Percentiles rank a stretch among this genome's conserved stretches.
Evolutionary conservation across 1,284 basidiomycete species (phyloP).

Genomic region (Ganoderma sinense): DNA sequence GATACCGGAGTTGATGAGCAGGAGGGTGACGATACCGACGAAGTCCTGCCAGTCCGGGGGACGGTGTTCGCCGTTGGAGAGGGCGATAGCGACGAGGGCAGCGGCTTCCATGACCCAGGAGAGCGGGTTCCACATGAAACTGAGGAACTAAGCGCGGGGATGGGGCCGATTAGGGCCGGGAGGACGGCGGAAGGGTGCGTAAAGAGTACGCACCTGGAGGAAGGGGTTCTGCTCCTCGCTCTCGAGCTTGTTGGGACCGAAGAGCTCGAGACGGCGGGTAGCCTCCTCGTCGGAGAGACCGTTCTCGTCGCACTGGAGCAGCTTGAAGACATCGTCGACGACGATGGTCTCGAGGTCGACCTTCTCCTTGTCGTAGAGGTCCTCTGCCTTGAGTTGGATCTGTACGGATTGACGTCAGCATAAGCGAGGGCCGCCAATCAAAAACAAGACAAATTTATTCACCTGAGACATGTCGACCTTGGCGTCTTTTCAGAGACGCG

Average conservation of each 20-base stretch:
- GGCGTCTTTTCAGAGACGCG: constrained; percentile 60
- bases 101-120: constrained; percentile 99
- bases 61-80: constrained; percentile 89
- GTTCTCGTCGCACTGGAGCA: constrained; percentile 87
- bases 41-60: constrained; percentile 98
- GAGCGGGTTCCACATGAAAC: constrained; percentile 98
- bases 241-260: constrained; percentile 97
- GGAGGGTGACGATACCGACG: constrained; percentile 92
- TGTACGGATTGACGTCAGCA: constrained; percentile 37
- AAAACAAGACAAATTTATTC: constrained; percentile 32
- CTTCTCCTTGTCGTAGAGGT: constrained; percentile 98
- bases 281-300: constrained; percentile 86
- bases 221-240: constrained; percentile 88
- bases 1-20: constrained; percentile 95
- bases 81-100: constrained; percentile 93
- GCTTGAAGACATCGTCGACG: constrained; percentile 96
- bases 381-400: constrained; percentile 93
- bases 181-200: neutral
- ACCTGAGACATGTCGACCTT: constrained; percentile 88
- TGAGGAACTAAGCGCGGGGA: constrained; percentile 74
- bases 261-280: constrained; percentile 87
- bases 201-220: constrained; percentile 67
- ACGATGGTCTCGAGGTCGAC: constrained; percentile 98
- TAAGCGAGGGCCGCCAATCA: constrained; percentile 15
- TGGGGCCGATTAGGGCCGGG: neutral